A percentile compares a stretch with the other conserved stretches of the same genome.
Conservation (phyloP, 148 eudicot genomes). For the Rhododendron kiyosumense region DNA sequence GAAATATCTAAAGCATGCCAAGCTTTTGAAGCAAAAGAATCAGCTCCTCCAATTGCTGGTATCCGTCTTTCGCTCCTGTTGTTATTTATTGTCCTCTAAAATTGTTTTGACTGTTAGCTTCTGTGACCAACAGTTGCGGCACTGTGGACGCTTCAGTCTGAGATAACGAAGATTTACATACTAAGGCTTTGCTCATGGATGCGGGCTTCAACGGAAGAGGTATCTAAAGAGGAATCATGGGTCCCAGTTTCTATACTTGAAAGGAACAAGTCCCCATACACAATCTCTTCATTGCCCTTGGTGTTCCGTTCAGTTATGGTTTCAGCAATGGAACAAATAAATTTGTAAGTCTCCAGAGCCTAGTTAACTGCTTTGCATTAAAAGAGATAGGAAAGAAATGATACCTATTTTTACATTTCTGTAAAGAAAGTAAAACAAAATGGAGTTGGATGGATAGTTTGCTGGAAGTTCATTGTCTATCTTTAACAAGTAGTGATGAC, state of each 20-base stretch:
- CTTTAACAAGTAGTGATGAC: neutral
- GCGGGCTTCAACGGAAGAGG: constrained; percentile 71
- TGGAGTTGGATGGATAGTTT: neutral
- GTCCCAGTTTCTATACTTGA: constrained; percentile 85
- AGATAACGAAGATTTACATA: constrained; percentile 77
- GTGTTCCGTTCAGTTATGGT: constrained; percentile 69
- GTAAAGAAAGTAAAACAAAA: neutral
- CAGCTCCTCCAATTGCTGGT: constrained; percentile 89
- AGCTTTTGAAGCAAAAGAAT: constrained; percentile 90
- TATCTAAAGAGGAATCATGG: constrained; percentile 85
- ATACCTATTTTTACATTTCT: neutral
- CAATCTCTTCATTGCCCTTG: constrained; percentile 78
- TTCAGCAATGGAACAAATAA: constrained; percentile 84
- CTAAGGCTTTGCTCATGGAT: constrained; percentile 95
- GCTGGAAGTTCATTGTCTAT: neutral
- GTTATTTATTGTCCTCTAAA: constrained; percentile 13
- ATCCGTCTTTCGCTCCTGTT: constrained; percentile 8
- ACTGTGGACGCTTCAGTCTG: constrained; percentile 73
- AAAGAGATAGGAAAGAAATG: neutral
- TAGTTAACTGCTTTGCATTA: neutral
- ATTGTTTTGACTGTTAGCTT: constrained; percentile 13
- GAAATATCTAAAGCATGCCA: constrained; percentile 82
- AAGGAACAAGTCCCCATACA: constrained; percentile 89
- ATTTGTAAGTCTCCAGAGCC: constrained; percentile 26
- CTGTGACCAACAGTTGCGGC: constrained; percentile 57